Evolutionary conservation across 2,329 filamentous ascomycete species (phyloP).

Genomic region (Stromatinia cepivora): DNA sequence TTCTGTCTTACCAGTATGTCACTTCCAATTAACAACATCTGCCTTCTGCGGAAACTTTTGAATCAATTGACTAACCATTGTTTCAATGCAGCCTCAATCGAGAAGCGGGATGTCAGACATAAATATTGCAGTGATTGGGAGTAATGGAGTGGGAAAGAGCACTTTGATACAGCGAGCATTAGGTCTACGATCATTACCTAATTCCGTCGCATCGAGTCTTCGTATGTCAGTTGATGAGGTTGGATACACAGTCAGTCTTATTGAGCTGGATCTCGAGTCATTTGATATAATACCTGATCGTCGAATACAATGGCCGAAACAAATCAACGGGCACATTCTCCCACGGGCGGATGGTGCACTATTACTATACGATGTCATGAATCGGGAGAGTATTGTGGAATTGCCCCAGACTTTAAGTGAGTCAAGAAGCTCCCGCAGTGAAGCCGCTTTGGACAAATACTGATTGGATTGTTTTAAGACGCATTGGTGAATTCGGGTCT

Average conservation of each 20-base stretch:
- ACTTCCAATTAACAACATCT: not conserved
- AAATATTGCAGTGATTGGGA: conserved; percentile 67
- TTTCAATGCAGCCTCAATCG: conserved; percentile 35
- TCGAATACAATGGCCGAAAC: conserved; percentile 65
- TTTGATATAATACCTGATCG: conserved; percentile 61
- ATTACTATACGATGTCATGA: conserved; percentile 84
- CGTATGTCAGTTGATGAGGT: conserved; percentile 60
- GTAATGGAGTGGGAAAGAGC: conserved; percentile 66
- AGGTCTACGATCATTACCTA: conserved; percentile 54
- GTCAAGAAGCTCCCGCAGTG: conserved; percentile 42
- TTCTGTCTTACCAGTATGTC: conserved; percentile 35
- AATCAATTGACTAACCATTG: conserved; percentile 1
- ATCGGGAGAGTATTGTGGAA: conserved; percentile 70
- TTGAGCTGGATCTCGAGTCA: conserved; percentile 66
- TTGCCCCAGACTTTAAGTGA: conserved; percentile 78
- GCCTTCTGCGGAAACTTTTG: not conserved
- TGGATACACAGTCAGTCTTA: conserved; percentile 58
- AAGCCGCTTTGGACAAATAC: conserved; percentile 14
- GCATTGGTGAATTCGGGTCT: conserved; percentile 70
- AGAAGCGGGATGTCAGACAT: conserved; percentile 50
- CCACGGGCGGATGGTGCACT: conserved; percentile 81
- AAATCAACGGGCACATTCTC: conserved; percentile 67
- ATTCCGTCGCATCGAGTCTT: conserved; percentile 55
- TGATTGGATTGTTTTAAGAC: conserved; percentile 51
- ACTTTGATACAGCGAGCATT: conserved; percentile 65